These are phyloP conservation scores for Ustulina deusta DNA, from an alignment of 2,329 filamentous ascomycete genomes.

Conservation along the genomic window DNA sequence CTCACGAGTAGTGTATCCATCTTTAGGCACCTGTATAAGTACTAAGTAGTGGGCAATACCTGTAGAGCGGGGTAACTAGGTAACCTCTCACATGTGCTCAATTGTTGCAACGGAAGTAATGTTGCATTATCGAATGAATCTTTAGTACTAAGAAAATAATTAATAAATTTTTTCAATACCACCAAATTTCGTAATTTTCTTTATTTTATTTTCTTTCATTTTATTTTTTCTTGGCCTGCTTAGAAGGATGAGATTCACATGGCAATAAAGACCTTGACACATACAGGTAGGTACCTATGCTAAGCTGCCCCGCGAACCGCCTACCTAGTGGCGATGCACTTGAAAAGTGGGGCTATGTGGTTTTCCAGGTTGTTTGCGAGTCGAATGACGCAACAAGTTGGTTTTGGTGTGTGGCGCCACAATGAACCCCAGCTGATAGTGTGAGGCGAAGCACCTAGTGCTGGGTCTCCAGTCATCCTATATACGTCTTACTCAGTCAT, in stretches of 20 bases:
- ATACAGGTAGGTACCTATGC: background rate
- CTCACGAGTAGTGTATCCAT: too few species aligned
- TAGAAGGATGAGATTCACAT: background rate
- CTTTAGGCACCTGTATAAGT: too few species aligned
- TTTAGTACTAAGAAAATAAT: too few species aligned
- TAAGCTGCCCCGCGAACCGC: conserved; percentile 12
- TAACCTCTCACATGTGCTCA: background rate
- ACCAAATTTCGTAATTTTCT: background rate
- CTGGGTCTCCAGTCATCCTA: conserved; percentile 23
- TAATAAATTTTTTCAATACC: too few species aligned
- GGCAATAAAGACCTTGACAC: background rate
- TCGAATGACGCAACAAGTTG: conserved; percentile 34
- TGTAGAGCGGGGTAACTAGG: background rate
- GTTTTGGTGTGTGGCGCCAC: conserved; percentile 23
- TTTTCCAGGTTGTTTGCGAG: conserved; percentile 4
- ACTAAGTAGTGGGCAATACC: too few species aligned
- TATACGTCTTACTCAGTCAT: conserved; percentile 7
- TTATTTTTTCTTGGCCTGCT: background rate
- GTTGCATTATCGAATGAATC: background rate
- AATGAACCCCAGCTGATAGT: conserved; percentile 17
- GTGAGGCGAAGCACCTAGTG: conserved; percentile 29
- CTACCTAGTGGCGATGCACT: conserved; percentile 7
- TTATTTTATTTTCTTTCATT: background rate
- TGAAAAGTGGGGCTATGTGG: conserved; percentile 10
- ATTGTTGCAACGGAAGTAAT: background rate